A percentile compares a stretch with the other conserved stretches of the same genome.
Evolutionary conservation across 2,329 filamentous ascomycete genomes (phyloP).

Genomic region (Apiospora arundinis): DNA sequence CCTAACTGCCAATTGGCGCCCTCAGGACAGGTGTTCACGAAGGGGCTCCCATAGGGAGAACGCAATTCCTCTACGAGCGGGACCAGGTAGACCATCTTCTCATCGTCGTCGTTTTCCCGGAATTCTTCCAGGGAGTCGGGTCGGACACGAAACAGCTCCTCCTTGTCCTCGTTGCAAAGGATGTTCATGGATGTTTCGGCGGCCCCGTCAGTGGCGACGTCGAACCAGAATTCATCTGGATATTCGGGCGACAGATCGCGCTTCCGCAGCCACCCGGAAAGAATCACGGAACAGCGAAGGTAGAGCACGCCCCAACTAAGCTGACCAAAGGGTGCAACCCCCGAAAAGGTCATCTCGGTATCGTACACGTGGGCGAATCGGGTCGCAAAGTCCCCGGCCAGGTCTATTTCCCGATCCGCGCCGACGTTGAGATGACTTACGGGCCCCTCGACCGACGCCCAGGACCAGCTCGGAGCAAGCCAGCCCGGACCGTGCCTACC

Average conservation of each 20-base stretch:
- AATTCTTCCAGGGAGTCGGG: not conserved
- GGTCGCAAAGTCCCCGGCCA: too few relatives aligned
- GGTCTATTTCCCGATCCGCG: too few relatives aligned
- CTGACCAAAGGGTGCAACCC: not conserved
- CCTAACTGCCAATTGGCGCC: too few relatives aligned
- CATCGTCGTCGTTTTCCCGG: not conserved
- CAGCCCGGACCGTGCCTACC: too few relatives aligned
- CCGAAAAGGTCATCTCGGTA: constrained; percentile 12
- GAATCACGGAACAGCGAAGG: not conserved
- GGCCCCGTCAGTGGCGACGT: too few relatives aligned
- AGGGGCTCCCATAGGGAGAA: too few relatives aligned
- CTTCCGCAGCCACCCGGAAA: not conserved
- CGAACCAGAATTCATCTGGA: too few relatives aligned
- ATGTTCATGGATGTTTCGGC: too few relatives aligned
- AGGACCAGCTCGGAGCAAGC: constrained; percentile 13
- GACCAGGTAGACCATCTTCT: not conserved
- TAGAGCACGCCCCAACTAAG: not conserved
- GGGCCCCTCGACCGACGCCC: not conserved
- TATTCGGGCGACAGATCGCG: not conserved
- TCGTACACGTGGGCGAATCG: not conserved
- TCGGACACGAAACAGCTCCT: not conserved
- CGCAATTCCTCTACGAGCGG: not conserved
- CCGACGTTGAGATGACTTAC: too few relatives aligned
- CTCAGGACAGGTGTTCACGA: too few relatives aligned
- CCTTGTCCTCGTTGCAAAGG: too few relatives aligned